phyloP scores from a whole-genome alignment of 306 rosid genomes.

The Malus domestica region ASM211411v1 NC_041801.1:1836001-1836500 shows the following conservation, averaged over 20 bases:
- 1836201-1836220: constrained; percentile 57
- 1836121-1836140: constrained; percentile 8
- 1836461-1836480: too few species aligned
- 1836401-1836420: too few species aligned
- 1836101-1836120: constrained; percentile 9
- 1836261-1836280: constrained; percentile 69
- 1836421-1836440: too few species aligned
- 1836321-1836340: constrained; percentile 57
- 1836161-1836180: constrained; percentile 62
- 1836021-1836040: too few species aligned
- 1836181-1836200: constrained; percentile 43
- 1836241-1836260: constrained; percentile 45
- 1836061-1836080: constrained; percentile 6
- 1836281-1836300: constrained; percentile 49
- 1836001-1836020: too few species aligned
- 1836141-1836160: constrained; percentile 36
- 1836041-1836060: background rate
- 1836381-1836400: too few species aligned
- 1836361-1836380: constrained; percentile 17
- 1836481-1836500: too few species aligned
- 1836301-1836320: constrained; percentile 47
- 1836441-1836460: too few species aligned
- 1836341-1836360: constrained; percentile 50
- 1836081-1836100: background rate
- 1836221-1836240: constrained; percentile 66